A percentile compares a stretch with the other conserved stretches of the same genome.
phyloP scores from a whole-genome alignment of 371 early-diverging fungal species.

The Mucor circinelloides region DNA sequence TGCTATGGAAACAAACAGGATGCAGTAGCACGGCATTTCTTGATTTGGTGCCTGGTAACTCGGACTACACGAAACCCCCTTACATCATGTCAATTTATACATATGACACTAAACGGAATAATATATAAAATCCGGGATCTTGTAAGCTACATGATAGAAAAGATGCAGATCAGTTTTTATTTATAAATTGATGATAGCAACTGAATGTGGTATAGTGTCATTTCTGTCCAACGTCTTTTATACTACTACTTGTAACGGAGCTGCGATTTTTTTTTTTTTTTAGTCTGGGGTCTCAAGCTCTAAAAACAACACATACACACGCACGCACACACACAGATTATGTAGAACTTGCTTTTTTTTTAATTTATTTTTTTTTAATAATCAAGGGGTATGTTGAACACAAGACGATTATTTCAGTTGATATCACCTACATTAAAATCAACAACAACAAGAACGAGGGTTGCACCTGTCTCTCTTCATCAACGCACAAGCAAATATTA shows the following conservation, averaged over 20 bases:
- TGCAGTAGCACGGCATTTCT: neutral
- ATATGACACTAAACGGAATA: neutral
- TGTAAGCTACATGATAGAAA: neutral
- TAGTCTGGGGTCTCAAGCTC: neutral
- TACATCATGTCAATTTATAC: slow-evolving; percentile 1
- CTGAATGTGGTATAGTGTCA: neutral
- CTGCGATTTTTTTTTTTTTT: too few relatives aligned
- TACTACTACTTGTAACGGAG: neutral
- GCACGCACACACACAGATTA: neutral
- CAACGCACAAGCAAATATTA: neutral
- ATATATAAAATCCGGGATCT: neutral
- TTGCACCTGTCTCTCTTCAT: neutral
- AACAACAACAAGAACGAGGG: slow-evolving; percentile 4
- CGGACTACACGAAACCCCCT: neutral
- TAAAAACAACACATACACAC: neutral
- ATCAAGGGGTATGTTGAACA: slow-evolving; percentile 20
- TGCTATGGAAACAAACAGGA: neutral
- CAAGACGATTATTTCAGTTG: slow-evolving; percentile 12
- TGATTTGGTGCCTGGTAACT: neutral
- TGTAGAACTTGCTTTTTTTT: neutral
- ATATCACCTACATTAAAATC: slow-evolving; percentile 6
- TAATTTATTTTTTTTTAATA: slow-evolving; percentile 8
- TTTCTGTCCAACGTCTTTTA: neutral
- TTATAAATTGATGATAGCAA: neutral
- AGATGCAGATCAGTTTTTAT: neutral